A percentile compares a stretch with the other conserved stretches of the same genome.
These are phyloP conservation scores for Xylariaceae sp. DNA, from an alignment of 2,329 filamentous ascomycete genomes.

Conservation along the genomic window DNA sequence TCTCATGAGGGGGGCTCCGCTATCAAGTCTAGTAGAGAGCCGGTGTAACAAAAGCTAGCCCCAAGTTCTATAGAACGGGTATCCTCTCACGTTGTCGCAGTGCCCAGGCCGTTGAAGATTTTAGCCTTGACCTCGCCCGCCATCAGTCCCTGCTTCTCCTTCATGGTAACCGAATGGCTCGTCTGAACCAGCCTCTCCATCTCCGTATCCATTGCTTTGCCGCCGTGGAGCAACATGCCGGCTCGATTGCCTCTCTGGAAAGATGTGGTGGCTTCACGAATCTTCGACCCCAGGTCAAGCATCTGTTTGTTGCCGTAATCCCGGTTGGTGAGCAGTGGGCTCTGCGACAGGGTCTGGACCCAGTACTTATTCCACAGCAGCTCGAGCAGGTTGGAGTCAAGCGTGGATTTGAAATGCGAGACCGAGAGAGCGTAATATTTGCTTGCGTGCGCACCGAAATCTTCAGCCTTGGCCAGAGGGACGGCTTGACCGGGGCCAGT, in stretches of 20 bases:
- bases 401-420: conserved; percentile 89
- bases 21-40: background rate
- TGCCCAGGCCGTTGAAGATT: conserved; percentile 36
- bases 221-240: conserved; percentile 30
- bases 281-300: conserved; percentile 81
- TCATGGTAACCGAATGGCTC: conserved; percentile 37
- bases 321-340: conserved; percentile 85
- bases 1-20: conserved; percentile 22
- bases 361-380: conserved; percentile 98
- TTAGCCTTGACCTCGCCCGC: conserved; percentile 37
- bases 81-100: background rate
- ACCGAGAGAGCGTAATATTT: conserved; percentile 92
- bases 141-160: conserved; percentile 40
- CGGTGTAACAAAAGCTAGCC: background rate
- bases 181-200: conserved; percentile 35
- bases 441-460: conserved; percentile 90
- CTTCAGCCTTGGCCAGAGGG: conserved; percentile 89
- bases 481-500: conserved; percentile 60
- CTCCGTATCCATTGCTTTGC: conserved; percentile 24
- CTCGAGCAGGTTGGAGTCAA: conserved; percentile 85
- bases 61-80: background rate
- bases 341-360: conserved; percentile 93
- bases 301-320: conserved; percentile 95
- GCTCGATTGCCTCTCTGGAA: conserved; percentile 40
- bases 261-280: conserved; percentile 61